Base-by-base conservation (phyloP, 1,139 yeast genomes). In the Suzukiozyma palmioleophila region DNA sequence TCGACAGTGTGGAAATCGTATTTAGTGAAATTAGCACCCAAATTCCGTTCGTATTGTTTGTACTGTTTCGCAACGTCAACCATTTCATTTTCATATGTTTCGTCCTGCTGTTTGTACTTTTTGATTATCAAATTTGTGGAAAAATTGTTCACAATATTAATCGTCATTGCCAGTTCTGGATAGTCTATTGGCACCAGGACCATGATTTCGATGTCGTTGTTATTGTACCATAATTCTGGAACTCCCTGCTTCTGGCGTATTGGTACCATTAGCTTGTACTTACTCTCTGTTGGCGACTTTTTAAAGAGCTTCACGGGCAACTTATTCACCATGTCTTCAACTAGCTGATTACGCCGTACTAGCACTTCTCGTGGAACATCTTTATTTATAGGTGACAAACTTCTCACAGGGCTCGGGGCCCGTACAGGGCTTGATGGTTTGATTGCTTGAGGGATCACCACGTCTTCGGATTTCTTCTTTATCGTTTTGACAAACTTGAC, bases 221-320 rank as follows among this genome's bases (percentile, higher is more conserved):
- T 43, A 15, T 44, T 33, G 10, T 40, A 33, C 65, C 64, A 61
- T 25, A 50, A 39, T n/a, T 45, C 43, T 3, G 64, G 62, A 4
- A 53, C 37, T 12, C 38, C 39, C 18, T 40, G 42, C 3, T 39
- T 37, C 5, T 43, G 4, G 46, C 42, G 8, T 8, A 60, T 43
- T 11, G 60, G 59, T 3, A 64, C 36, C 5, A 55, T 52, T 14
- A 60, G 44, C 39, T 55, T 58, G 39, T 57, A 60, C 15, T 48
- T 43, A 27, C 49, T 50, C 27, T 56, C 50, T 5, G 36, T 21
- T 21, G 26, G 45, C 5, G 57, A 51, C 35, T 47, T 59, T 40
- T 56, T 61, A 52, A 62, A 62, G 16, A 63, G 38, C 35, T 61
- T 60, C 10, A 59, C 48, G 10, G 48, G 45, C 9, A 62, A 44